Evolutionary conservation across 2,329 filamentous ascomycete species (phyloP).

Genomic region (Thermoascus crustaceus): DNA sequence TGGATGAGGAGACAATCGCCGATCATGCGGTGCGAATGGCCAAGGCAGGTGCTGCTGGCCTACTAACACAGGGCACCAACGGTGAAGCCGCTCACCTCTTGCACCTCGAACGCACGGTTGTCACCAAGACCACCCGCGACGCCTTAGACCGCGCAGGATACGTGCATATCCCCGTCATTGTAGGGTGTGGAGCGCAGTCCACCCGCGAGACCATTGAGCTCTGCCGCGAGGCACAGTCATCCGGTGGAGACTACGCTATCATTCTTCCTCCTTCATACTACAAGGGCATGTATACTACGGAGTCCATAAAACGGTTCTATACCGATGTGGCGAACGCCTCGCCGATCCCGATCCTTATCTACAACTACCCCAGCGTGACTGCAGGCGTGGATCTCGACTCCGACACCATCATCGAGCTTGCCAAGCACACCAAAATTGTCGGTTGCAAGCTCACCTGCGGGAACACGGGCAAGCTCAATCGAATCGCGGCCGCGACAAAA

Average conservation of each 20-base stretch:
- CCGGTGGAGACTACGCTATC: conserved; percentile 62
- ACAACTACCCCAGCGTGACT: conserved; percentile 57
- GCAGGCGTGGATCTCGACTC: conserved; percentile 55
- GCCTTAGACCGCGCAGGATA: conserved; percentile 56
- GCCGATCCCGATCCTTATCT: conserved; percentile 52
- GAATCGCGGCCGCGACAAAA: conserved; percentile 49
- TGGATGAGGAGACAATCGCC: conserved; percentile 53
- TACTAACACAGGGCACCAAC: conserved; percentile 65
- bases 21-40: conserved; percentile 54
- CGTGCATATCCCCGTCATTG: conserved; percentile 56
- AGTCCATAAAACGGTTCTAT: conserved; percentile 52
- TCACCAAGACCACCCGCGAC: conserved; percentile 56
- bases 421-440: conserved; percentile 50
- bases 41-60: conserved; percentile 55
- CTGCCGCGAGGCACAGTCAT: conserved; percentile 55
- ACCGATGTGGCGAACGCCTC: conserved; percentile 47
- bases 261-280: conserved; percentile 67
- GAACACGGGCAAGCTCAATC: conserved; percentile 55
- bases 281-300: conserved; percentile 51
- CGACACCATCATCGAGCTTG: conserved; percentile 47
- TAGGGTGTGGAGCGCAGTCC: conserved; percentile 61
- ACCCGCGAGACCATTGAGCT: conserved; percentile 58
- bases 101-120: conserved; percentile 50
- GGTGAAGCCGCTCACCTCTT: conserved; percentile 65
- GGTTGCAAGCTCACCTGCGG: conserved; percentile 59